Base-by-base conservation (phyloP, 768 basidiomycete genomes). In the Lactarius psammicola region DNA sequence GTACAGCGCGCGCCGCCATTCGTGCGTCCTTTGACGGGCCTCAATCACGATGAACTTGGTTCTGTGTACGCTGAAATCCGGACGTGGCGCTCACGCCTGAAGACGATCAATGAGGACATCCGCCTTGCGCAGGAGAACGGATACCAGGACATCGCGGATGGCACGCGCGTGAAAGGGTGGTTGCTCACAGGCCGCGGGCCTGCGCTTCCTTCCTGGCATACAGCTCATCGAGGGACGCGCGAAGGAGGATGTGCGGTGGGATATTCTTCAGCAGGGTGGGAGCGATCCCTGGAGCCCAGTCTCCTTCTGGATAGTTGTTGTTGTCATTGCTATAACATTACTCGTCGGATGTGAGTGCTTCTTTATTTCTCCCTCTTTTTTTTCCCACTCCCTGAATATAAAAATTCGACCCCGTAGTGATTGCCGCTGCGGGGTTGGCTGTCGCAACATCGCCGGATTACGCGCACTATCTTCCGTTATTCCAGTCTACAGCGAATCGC, bases 161-260 rank as follows among this genome's bases (percentile, higher is more conserved):
- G 91, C 9, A 78, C 80, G 34, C 77, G 82, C 55, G 82, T 89
- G 65, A 88, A 87, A 70, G 92, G 92, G 0, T 93, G 90, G 89
- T 72, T 94, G 60, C 76, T 94, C 72, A 81, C 90, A 46, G 92
- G 92, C 10, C 80, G 84, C 31, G 90, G 89, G 1, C 74, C n/a
- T 92, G 65, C 75, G 85, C 62, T 82, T 80, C 69, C 73, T 93
- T 31, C 85, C 85, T 34, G 85, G 85, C 2, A 75, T 88, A 6
- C 78, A 89, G 72, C 76, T 88, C 40, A 91, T 94, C 28, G 87
- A 90, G 72, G 92, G 92, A 2, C 78, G 88, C 65, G 87, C 90
- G 17, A 92, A 90, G 74, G 90, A 93, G 71, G 91, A 93, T 73
- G 85, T 94, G 40, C 77, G 88, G 61, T 94, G 91, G 90, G 85